Base-by-base conservation (phyloP, 2,329 filamentous ascomycete species). In the Monilinia fructicola region DNA sequence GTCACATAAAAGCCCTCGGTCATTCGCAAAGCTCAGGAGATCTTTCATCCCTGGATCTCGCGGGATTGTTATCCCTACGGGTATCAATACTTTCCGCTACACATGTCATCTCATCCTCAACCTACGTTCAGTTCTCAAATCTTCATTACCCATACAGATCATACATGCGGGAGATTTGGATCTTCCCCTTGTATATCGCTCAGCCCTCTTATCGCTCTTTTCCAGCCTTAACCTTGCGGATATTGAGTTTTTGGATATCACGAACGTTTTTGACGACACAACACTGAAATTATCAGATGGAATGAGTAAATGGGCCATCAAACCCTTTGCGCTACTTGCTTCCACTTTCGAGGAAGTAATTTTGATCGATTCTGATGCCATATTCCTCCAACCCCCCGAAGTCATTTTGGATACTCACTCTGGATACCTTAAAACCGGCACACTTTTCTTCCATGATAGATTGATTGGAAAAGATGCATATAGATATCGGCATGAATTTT, bases 381-480 rank as follows among this genome's bases (percentile, higher is more conserved):
- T 81, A 0, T 79, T 81, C 56, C 66, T 81, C 0, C 78, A 79
- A 60, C 65, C 73, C 0, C 79, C 79, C 0, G 72, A 75, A n/a
- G 59, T 68, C 1, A 62, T 61, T 28, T 71, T 81, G 2, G 73
- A 79, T 12, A 46, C 70, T 0, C 75, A 79, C 40, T 67, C 70
- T 2, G 67, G 68, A 2, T 81, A 77, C 65, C 55, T 67, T 18
- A 69, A 77, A 0, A 76, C 73, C 0, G 79, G 79, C 0, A 77
- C 73, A 0, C 67, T 78, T 0, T 73, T 81, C 4, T 81, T 81
- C 66, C 80, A 80, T 67, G 79, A 81, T 64, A 71, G 80, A n/a
- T 71, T 80, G 2, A 16, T 67, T 4, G 59, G 55, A 14, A 54
- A 58, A 31, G n/a, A 40, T 2, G 4, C 6, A 67, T 81, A 0